phyloP scores from a whole-genome alignment of 768 basidiomycete genomes.

The Kwoniella shandongensis region DNA sequence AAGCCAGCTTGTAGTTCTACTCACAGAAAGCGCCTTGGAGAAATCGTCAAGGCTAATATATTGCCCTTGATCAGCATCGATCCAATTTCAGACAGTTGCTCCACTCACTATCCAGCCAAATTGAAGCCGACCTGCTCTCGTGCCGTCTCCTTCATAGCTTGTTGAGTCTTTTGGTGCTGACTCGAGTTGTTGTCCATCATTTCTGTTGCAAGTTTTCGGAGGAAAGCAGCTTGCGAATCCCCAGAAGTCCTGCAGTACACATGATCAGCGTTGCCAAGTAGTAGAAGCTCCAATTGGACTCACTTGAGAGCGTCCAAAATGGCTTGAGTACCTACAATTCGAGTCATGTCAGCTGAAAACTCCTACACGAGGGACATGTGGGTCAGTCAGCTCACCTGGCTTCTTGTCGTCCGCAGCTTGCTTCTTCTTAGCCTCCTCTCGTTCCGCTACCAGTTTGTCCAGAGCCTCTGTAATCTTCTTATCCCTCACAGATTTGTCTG shows the following conservation, averaged over 20 bases:
- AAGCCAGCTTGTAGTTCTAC: conserved; percentile 8
- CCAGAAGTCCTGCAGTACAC: conserved; percentile 31
- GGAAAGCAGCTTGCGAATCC: conserved; percentile 48
- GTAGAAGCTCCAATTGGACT: conserved; percentile 15
- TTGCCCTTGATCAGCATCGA: background rate
- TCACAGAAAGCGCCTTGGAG: conserved; percentile 51
- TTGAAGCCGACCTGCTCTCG: conserved; percentile 54
- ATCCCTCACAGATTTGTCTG: conserved; percentile 43
- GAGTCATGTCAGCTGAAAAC: background rate
- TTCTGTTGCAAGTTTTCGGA: conserved; percentile 47
- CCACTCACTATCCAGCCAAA: conserved; percentile 49
- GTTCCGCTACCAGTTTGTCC: conserved; percentile 45
- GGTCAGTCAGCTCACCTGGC: conserved; percentile 30
- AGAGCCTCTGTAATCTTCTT: conserved; percentile 52
- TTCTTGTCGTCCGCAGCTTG: conserved; percentile 49
- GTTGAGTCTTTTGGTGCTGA: conserved; percentile 49
- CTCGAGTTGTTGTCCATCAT: conserved; percentile 52
- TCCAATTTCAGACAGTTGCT: background rate
- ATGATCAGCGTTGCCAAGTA: conserved; percentile 5
- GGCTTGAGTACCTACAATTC: conserved; percentile 40
- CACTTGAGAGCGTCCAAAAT: conserved; percentile 52
- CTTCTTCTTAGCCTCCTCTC: conserved; percentile 50
- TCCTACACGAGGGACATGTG: background rate
- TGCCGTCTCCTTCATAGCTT: conserved; percentile 41
- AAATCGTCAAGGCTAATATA: conserved; percentile 49